phyloP scores from a whole-genome alignment of 1,284 basidiomycete genomes.

The Puccinia polysora region DNA sequence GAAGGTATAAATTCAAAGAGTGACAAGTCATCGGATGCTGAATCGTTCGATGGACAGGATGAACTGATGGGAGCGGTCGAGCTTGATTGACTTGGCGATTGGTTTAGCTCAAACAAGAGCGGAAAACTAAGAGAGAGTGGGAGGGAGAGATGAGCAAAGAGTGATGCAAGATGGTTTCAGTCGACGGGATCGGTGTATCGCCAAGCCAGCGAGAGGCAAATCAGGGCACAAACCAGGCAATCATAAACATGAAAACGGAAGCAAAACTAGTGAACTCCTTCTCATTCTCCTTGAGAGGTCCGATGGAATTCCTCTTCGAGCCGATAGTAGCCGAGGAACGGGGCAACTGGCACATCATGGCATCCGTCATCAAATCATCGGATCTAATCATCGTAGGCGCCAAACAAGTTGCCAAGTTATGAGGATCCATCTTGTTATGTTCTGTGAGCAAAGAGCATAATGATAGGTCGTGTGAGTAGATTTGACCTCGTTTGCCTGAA shows the following conservation, averaged over 20 bases:
- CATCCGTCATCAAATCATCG: conserved; percentile 26
- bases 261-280: conserved; percentile 12
- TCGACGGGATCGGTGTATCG: too few relatives aligned
- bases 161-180: too few relatives aligned
- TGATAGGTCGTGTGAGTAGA: background rate
- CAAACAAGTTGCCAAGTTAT: conserved; percentile 40
- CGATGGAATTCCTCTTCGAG: background rate
- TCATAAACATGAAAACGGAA: conserved; percentile 36
- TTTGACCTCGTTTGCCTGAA: background rate
- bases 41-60: too few relatives aligned
- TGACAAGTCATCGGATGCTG: too few relatives aligned
- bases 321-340: background rate
- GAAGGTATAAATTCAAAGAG: too few relatives aligned
- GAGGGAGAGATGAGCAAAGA: too few relatives aligned
- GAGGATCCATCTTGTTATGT: conserved; percentile 39
- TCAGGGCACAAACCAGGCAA: conserved; percentile 15
- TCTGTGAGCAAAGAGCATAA: conserved; percentile 5
- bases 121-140: too few relatives aligned
- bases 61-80: too few relatives aligned
- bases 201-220: background rate
- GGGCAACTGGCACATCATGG: conserved; percentile 34
- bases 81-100: too few relatives aligned
- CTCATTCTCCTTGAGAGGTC: background rate
- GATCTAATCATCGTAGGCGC: conserved; percentile 33
- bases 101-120: too few relatives aligned